Conservation (phyloP, 1,139 yeast genomes). For the Geotrichum restrictum region DNA sequence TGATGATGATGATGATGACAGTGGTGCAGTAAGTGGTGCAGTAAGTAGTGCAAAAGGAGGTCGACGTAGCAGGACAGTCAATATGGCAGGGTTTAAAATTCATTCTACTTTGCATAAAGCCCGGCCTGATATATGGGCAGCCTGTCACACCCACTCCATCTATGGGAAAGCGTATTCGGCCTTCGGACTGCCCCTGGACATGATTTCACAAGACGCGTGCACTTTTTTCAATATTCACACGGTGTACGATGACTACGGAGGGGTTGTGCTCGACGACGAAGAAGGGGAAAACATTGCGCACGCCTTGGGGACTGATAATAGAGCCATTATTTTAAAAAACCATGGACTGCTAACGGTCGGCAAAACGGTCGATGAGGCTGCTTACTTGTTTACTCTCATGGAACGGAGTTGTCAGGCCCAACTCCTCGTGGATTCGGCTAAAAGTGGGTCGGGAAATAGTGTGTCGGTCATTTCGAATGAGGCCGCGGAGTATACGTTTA, state of each 20-base stretch:
- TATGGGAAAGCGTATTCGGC: conserved; percentile 73
- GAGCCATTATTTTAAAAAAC: conserved; percentile 65
- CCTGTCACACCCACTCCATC: conserved; percentile 73
- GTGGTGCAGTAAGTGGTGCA: too few relatives aligned
- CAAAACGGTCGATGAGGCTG: conserved; percentile 75
- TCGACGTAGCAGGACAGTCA: conserved; percentile 43
- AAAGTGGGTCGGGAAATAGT: conserved; percentile 31
- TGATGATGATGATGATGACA: conserved; percentile 45
- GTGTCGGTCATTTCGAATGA: conserved; percentile 50
- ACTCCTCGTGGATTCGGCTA: conserved; percentile 58
- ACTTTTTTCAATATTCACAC: conserved; percentile 61
- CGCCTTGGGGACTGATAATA: conserved; percentile 57
- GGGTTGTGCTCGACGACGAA: conserved; percentile 65
- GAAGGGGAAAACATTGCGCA: conserved; percentile 67
- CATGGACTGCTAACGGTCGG: conserved; percentile 81
- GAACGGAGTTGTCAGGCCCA: conserved; percentile 70
- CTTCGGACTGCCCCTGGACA: conserved; percentile 66
- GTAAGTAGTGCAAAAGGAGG: not conserved
- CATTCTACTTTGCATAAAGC: conserved; percentile 76
- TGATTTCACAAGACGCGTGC: conserved; percentile 78
- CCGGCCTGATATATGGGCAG: conserved; percentile 75
- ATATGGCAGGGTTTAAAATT: conserved; percentile 77
- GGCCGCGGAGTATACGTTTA: conserved; percentile 65
- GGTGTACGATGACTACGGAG: conserved; percentile 69
- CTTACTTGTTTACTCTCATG: conserved; percentile 61